Conservation (phyloP, 2,329 filamentous ascomycete genomes). For the Sporothrix globosa region DNA sequence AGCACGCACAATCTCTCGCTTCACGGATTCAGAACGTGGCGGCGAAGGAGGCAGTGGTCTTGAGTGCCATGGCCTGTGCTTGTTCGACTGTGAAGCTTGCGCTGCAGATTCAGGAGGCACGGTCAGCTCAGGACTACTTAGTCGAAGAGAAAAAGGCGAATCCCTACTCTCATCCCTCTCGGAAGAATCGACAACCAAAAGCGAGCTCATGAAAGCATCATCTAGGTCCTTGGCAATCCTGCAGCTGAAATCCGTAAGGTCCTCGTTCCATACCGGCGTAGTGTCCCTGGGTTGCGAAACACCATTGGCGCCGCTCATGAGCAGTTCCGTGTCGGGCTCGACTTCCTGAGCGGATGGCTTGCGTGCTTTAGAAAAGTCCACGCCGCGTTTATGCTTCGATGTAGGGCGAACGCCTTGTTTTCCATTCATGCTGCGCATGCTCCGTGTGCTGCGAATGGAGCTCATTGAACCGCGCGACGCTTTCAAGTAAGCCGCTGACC, state of each 20-base stretch:
- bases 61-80: constrained; percentile 47
- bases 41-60: constrained; percentile 57
- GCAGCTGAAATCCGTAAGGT: constrained; percentile 79
- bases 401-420: constrained; percentile 50
- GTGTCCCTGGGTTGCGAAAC: constrained; percentile 6
- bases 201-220: constrained; percentile 79
- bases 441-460: constrained; percentile 53
- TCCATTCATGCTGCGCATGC: constrained; percentile 37
- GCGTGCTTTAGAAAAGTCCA: constrained; percentile 58
- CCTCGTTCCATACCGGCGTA: constrained; percentile 62
- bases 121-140: constrained; percentile 41
- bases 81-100: constrained; percentile 8
- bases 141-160: constrained; percentile 50
- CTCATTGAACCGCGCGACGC: constrained; percentile 51
- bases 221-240: constrained; percentile 90
- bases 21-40: constrained; percentile 41
- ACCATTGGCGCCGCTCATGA: constrained; percentile 31
- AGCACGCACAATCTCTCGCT: constrained; percentile 38
- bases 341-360: constrained; percentile 41
- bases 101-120: background rate
- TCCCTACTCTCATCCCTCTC: constrained; percentile 41
- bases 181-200: constrained; percentile 43
- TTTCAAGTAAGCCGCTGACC: constrained; percentile 40
- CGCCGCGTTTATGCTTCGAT: constrained; percentile 55
- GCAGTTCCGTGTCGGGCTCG: constrained; percentile 21